Conservation (phyloP, 345 rosid species). For the Toxicodendron radicans region DNA sequence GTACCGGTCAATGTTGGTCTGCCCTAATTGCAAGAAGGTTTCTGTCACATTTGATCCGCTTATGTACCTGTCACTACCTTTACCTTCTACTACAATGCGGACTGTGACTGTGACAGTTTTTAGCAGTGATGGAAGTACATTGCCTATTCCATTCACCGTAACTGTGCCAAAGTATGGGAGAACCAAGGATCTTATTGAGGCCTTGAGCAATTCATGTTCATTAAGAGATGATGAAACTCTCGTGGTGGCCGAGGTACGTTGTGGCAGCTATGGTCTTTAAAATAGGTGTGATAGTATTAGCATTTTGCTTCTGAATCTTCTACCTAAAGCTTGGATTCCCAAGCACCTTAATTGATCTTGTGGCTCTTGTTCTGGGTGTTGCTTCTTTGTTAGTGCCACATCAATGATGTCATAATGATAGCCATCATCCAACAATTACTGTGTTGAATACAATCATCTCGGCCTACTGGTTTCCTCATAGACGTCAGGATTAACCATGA, state of each 20-base stretch:
- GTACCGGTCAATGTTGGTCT: conserved; percentile 63
- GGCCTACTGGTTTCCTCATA: not conserved
- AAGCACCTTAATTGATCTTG: conserved; percentile 1
- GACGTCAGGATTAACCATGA: conserved; percentile 1
- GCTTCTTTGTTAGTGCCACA: not conserved
- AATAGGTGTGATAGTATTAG: not conserved
- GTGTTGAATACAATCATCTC: not conserved
- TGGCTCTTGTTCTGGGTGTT: not conserved
- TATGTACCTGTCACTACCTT: conserved; percentile 67
- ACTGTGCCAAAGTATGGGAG: conserved; percentile 59
- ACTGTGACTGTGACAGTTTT: conserved; percentile 62
- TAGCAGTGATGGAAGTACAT: conserved; percentile 43
- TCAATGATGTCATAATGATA: not conserved
- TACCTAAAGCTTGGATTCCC: conserved; percentile 3
- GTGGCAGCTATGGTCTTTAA: conserved; percentile 12
- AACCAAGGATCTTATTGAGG: conserved; percentile 51
- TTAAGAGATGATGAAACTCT: conserved; percentile 54
- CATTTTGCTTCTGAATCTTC: not conserved
- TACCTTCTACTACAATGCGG: conserved; percentile 63
- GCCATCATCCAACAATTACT: not conserved
- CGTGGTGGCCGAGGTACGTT: conserved; percentile 64
- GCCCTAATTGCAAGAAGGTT: conserved; percentile 67
- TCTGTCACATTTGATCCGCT: conserved; percentile 80
- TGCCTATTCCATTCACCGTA: conserved; percentile 44
- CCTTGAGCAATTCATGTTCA: conserved; percentile 50